phyloP scores from a whole-genome alignment of 305 asterid genomes.

The Ajuga reptans region DNA sequence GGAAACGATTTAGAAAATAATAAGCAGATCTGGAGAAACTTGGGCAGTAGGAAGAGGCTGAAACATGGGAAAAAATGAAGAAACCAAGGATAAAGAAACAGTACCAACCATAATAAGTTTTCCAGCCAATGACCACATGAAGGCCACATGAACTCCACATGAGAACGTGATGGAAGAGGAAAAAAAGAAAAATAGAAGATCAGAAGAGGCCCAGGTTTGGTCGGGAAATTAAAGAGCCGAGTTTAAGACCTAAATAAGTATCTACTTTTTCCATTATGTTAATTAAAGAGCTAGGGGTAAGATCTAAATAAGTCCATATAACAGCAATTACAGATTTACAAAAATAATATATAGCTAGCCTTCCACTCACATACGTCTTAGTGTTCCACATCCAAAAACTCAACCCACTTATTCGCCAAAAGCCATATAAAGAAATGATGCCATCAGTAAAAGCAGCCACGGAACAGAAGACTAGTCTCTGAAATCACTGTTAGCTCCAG shows the following conservation, averaged over 20 bases:
- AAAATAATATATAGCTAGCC: background rate
- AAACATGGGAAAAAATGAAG: background rate
- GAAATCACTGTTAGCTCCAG: background rate
- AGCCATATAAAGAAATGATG: background rate
- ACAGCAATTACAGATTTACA: too few species aligned
- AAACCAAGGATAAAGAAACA: background rate
- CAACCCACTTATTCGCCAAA: background rate
- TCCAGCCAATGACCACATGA: background rate
- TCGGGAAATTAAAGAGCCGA: background rate
- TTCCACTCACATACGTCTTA: background rate
- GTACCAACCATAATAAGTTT: background rate
- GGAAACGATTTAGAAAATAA: background rate
- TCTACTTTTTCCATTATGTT: background rate
- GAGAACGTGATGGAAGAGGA: background rate
- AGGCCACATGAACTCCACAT: background rate
- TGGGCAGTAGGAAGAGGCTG: background rate
- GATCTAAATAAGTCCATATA: background rate
- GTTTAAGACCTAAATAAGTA: background rate
- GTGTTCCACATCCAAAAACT: background rate
- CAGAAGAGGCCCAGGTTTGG: background rate
- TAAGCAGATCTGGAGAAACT: background rate
- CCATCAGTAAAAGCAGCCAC: background rate
- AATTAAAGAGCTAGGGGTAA: background rate
- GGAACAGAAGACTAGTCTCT: background rate
- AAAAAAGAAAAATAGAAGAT: background rate